phyloP scores from a whole-genome alignment of 2,329 filamentous ascomycete genomes.

The Polychaeton citri region DNA sequence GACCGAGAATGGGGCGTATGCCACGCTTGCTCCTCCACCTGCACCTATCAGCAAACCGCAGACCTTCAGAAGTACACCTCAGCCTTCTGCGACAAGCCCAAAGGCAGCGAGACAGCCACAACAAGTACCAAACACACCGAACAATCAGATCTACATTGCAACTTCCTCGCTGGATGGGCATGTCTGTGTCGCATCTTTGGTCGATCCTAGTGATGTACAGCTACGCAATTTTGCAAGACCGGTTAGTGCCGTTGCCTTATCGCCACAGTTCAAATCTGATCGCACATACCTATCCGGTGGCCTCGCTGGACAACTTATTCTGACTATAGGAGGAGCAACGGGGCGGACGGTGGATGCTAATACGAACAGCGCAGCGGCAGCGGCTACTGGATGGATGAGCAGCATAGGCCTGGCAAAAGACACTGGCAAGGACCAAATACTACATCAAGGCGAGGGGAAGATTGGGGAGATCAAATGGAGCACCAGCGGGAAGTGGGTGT shows the following conservation, averaged over 20 bases:
- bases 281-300: slow-evolving; percentile 84
- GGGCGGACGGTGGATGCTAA: slow-evolving; percentile 75
- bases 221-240: slow-evolving; percentile 88
- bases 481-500: slow-evolving; percentile 77
- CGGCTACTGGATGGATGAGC: slow-evolving; percentile 74
- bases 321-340: slow-evolving; percentile 67
- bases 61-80: background rate
- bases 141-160: slow-evolving; percentile 85
- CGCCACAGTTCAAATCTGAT: slow-evolving; percentile 85
- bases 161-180: slow-evolving; percentile 94
- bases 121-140: slow-evolving; percentile 58
- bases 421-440: slow-evolving; percentile 68
- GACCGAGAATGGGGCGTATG: slow-evolving; percentile 13
- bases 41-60: background rate
- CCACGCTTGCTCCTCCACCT: background rate
- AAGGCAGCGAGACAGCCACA: slow-evolving; percentile 20
- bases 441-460: slow-evolving; percentile 84
- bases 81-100: background rate
- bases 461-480: slow-evolving; percentile 95
- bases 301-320: slow-evolving; percentile 69
- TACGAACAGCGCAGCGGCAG: slow-evolving; percentile 71
- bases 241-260: slow-evolving; percentile 83
- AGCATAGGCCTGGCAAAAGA: slow-evolving; percentile 69
- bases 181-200: slow-evolving; percentile 76
- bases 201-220: slow-evolving; percentile 81